Conservation (phyloP, 192 early-diverging fungal species). For the Dimargaris cristalligena region DNA sequence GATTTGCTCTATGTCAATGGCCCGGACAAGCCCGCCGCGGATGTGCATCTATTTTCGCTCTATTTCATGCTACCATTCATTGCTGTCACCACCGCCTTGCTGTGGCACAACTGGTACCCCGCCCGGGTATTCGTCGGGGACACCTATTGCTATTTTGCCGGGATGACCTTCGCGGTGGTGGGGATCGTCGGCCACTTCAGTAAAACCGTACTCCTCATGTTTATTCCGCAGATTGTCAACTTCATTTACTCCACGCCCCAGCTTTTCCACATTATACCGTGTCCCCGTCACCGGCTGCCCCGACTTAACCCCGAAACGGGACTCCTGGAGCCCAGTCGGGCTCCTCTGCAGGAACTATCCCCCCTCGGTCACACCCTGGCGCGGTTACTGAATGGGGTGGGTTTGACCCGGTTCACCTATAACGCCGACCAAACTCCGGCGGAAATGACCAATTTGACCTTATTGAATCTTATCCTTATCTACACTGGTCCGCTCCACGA, state of each 20-base stretch:
- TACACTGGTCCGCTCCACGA: constrained; percentile 59
- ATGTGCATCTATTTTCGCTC: constrained; percentile 69
- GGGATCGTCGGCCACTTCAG: constrained; percentile 87
- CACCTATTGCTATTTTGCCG: constrained; percentile 94
- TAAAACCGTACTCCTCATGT: constrained; percentile 85
- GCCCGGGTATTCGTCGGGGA: constrained; percentile 90
- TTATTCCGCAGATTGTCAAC: constrained; percentile 94
- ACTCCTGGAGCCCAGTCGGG: constrained; percentile 16
- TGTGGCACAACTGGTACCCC: constrained; percentile 87
- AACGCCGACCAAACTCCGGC: constrained; percentile 28
- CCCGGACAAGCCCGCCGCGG: constrained; percentile 35
- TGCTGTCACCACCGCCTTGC: constrained; percentile 62
- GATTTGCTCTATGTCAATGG: constrained; percentile 47
- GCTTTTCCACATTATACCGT: constrained; percentile 82
- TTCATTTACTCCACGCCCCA: constrained; percentile 92
- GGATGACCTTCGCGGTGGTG: constrained; percentile 97
- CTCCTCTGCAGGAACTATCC: constrained; percentile 17
- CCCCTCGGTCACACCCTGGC: constrained; percentile 33
- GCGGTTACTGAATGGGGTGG: constrained; percentile 29
- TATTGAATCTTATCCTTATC: constrained; percentile 82
- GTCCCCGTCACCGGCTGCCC: constrained; percentile 92
- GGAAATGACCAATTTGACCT: constrained; percentile 76
- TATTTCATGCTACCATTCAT: constrained; percentile 91
- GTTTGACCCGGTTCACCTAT: constrained; percentile 34
- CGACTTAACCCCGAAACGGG: constrained; percentile 25